Evolutionary conservation across 805 yeast genomes (phyloP), one percentile per base, ranked within the genome.

Genomic region (Dipodascus albidus): DNA sequence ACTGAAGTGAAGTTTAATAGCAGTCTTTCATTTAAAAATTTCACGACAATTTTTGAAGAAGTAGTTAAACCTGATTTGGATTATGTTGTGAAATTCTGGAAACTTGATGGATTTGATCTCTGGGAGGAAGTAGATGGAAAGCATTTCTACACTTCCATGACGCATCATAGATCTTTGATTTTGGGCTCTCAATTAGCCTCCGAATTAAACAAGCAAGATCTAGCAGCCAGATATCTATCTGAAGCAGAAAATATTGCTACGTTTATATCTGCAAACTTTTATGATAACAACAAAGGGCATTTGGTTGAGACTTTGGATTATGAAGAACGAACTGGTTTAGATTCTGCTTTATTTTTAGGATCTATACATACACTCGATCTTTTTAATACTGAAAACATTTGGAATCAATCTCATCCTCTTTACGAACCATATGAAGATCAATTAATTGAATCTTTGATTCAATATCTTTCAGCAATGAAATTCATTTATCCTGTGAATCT

Each of bases 61-160:
- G 70, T 86, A 11, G 60, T 89, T 19, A 78, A 78, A 62, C 82
- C 83, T 1, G 97, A 90, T 68, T 75, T 90, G 61, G 70, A 74
- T 50, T 91, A 82, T 60, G 74, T 85, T 22, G 57, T 75, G 17
- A 62, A 67, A 2, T 74, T 77, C 60, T 91, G 96, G 96, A 62
- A 69, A 14, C 64, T 68, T 8, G 67, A 69, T 3, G 83, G 87
- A n/a, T 91, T 86, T 70, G 97, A 90, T 69, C 72, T 90, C 44
- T 90, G 98, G 98, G 98, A 90, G 69, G 98, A 90, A 67, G 73
- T 85, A 50, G 65, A 80, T 55, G 80, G 90, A 0, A 62, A 72
- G 51, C 97, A 90, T 67, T 82, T 88, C 57, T 91, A 87, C 68
- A 90, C 96, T 1, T 72, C 84, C 15, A 66, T 86, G 60, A 79